Percentiles rank a stretch among this genome's conserved stretches.
phyloP scores from a whole-genome alignment of 805 yeast genomes.

The Schwanniomyces occidentalis region DNA sequence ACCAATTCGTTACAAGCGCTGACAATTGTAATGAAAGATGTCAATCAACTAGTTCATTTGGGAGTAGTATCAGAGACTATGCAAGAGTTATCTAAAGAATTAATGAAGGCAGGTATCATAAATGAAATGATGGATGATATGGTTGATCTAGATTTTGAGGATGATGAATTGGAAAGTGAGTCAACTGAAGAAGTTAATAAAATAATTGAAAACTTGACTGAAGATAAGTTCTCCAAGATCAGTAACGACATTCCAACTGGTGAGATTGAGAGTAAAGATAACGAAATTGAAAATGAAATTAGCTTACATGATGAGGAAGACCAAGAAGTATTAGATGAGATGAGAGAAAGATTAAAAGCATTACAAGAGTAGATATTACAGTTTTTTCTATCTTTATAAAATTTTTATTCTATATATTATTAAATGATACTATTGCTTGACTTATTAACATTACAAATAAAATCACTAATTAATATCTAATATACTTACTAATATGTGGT shows the following conservation, averaged over 20 bases:
- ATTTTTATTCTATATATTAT: no score
- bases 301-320: conserved; percentile 58
- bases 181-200: conserved; percentile 67
- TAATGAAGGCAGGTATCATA: conserved; percentile 82
- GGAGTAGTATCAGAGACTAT: conserved; percentile 82
- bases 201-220: conserved; percentile 46
- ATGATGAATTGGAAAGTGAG: conserved; percentile 64
- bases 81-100: conserved; percentile 83
- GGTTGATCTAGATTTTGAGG: conserved; percentile 67
- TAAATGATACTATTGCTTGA: no score
- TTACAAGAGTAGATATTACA: conserved; percentile 50
- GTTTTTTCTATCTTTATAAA: no score
- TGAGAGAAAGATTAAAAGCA: conserved; percentile 87
- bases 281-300: conserved; percentile 17
- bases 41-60: conserved; percentile 70
- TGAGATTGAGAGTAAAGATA: conserved; percentile 19
- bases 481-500: no score
- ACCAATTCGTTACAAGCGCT: conserved; percentile 79
- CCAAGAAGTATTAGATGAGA: conserved; percentile 71
- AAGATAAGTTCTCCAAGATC: conserved; percentile 39
- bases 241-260: conserved; percentile 33
- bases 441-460: no score
- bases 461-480: no score
- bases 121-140: conserved; percentile 95
- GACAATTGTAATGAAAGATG: conserved; percentile 84